Percentiles rank a stretch among this genome's conserved stretches.
Conservation (phyloP, 441 rosid genomes). For the Populus tomentosa region DNA sequence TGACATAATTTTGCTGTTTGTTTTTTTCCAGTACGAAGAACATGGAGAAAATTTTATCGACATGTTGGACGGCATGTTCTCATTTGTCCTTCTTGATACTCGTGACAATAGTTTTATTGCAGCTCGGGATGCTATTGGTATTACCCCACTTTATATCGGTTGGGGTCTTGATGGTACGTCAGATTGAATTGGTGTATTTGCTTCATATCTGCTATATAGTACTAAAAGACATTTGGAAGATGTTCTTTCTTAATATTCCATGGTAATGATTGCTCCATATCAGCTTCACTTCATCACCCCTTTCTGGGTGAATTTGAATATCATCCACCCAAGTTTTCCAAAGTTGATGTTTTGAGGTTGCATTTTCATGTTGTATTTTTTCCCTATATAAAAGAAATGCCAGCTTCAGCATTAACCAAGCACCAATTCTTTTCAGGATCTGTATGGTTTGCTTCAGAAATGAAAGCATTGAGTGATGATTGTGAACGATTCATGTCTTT, state of each 20-base stretch:
- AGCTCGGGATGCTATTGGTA: conserved; percentile 92
- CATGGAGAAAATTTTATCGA: conserved; percentile 84
- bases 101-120: conserved; percentile 90
- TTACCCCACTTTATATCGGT: conserved; percentile 90
- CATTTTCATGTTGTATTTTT: not conserved
- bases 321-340: too few species aligned
- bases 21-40: conserved; percentile 72
- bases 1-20: not conserved
- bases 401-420: conserved; percentile 6
- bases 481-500: conserved; percentile 85
- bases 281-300: too few species aligned
- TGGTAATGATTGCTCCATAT: not conserved
- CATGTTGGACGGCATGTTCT: conserved; percentile 99
- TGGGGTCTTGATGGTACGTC: conserved; percentile 97
- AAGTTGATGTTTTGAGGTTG: too few species aligned
- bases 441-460: conserved; percentile 96
- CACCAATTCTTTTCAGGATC: conserved; percentile 57
- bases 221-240: not conserved
- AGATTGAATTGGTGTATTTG: conserved; percentile 1
- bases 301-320: not conserved
- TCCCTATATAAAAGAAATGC: not conserved
- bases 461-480: conserved; percentile 98
- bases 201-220: not conserved
- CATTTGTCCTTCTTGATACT: conserved; percentile 91
- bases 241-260: not conserved